Percentiles rank a stretch among this genome's conserved stretches.
Conservation (phyloP, 495 filamentous ascomycete genomes). For the Cercophora newfieldiana region DNA sequence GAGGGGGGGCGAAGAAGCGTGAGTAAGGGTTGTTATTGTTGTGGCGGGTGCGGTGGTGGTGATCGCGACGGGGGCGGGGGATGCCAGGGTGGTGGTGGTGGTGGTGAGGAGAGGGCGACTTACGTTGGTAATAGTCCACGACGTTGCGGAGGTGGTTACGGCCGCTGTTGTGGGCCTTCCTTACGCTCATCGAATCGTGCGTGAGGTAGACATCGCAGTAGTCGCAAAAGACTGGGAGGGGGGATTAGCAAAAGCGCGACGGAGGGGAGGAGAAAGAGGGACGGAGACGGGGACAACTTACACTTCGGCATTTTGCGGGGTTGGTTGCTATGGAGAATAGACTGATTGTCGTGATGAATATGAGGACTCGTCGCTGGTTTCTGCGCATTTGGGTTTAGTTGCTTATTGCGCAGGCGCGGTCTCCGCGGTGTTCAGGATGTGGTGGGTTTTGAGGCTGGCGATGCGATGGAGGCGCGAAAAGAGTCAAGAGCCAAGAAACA, state of each 20-base stretch:
- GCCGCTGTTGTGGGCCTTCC: slow-evolving; percentile 96
- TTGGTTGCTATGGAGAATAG: too few species aligned
- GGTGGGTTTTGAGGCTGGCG: slow-evolving; percentile 2
- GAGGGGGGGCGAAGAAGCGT: neutral
- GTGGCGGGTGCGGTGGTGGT: neutral
- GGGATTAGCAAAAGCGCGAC: slow-evolving; percentile 17
- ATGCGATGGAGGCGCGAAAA: slow-evolving; percentile 7
- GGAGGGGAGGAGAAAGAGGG: slow-evolving; percentile 11
- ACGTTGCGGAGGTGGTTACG: slow-evolving; percentile 97
- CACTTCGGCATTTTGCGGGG: slow-evolving; percentile 55
- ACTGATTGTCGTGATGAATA: too few species aligned
- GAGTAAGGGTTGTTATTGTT: slow-evolving; percentile 5
- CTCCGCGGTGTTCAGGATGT: neutral
- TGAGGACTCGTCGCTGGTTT: too few species aligned
- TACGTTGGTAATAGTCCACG: slow-evolving; percentile 97
- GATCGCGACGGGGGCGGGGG: neutral
- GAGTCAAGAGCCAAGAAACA: slow-evolving; percentile 7
- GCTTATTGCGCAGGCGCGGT: neutral
- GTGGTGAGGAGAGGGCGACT: slow-evolving; percentile 22
- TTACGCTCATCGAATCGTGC: slow-evolving; percentile 99
- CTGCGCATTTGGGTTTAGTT: too few species aligned
- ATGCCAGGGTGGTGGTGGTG: slow-evolving; percentile 1
- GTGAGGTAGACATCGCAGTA: slow-evolving; percentile 99
- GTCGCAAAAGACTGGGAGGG: slow-evolving; percentile 66
- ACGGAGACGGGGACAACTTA: slow-evolving; percentile 23